Evolutionary conservation across 2,329 filamentous ascomycete genomes (phyloP), one percentile per base, ranked within the genome.

Genomic region (Mycosphaerelloides madeirae): DNA sequence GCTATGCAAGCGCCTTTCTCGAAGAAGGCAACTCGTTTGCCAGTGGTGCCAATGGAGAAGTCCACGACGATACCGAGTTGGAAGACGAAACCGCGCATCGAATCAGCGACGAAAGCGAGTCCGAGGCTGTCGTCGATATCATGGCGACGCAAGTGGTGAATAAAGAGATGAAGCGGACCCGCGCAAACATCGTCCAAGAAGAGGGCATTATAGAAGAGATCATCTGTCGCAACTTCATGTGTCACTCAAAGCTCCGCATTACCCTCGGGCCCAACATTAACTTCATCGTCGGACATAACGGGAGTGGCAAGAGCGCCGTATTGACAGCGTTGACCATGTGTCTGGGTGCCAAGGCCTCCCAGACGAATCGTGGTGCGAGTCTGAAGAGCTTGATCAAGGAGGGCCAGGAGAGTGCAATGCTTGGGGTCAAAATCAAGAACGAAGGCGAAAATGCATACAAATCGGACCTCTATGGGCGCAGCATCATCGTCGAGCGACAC

Each of bases 281-380:
- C 67, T 98, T 98, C 68, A 90, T 98, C 50, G 90, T 96, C 43
- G 93, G 93, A 13, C 89, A 95, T 65, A 98, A 98, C 63, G 93
- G 93, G 25, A 97, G 91, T 63, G 93, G 93, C 29, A 98, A 98
- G 71, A 98, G 93, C 65, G 93, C 93, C 2, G 85, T 97, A 12
- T 71, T 98, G 20, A 97, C 93, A 0, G 93, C 89, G 3, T 80
- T 98, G 53, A 95, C 89, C 0, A 76, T 98, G 28, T 97, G 93
- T 60, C 75, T 98, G n/a, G 93, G 93, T 48, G 91, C 87, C 15
- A 97, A 96, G 66, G 90, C 93, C 2, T 87, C 87, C 43, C 81
- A 87, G 13, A 97, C 93, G 3, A 97, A 97, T 60, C 85, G 93
- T 52, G 93, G 89, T 31, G 85, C 87, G 40, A 95, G 84, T 57